Evolutionary conservation across 2,329 filamentous ascomycete species (phyloP), one percentile per base, ranked within the genome.

Genomic region (Bertia moriformis): DNA sequence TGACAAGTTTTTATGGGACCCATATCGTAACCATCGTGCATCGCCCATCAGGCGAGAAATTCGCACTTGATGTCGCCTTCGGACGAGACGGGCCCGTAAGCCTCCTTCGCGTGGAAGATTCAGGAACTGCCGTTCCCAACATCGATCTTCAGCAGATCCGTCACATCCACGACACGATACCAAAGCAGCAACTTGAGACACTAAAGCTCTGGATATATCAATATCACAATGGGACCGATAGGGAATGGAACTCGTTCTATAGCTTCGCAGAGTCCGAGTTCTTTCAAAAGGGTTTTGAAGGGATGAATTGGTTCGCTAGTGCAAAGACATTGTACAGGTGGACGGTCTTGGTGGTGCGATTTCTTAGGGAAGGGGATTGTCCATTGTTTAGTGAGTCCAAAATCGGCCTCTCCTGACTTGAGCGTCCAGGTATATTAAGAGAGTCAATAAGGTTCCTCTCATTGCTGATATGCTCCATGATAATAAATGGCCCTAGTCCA

Each of bases 181-280:
- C 69, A 3, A 54, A 58, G 13, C 59, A 68, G 42, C 44, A 53
- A 40, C 51, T 55, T 38, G 57, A 63, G 19, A 58, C 62, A 36
- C 53, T 58, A 22, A 67, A 66, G 42, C 53, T 71, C 41, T 83
- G 77, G 78, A 65, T 81, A 41, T 80, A 78, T 49, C 67, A 81
- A 53, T 70, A 71, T 45, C 65, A 70, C 19, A 65, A 71, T 43
- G 54, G 56, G 3, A 33, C 50, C 0, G 56, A 65, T 1, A 58
- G 55, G 37, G 59, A 62, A 2, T 87, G 78, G 73, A 60, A 66
- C 17, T 60, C 69, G 1, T 69, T 65, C 37, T 84, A 83, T 52
- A 71, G 67, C 43, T 87, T 86, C 52, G 66, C 68, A 2, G 73
- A 81, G 43, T 60, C 67, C 14, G 78, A 83, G 53, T 83, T 80